phyloP scores from a whole-genome alignment of 768 basidiomycete species.

The Hygrophoropsis aurantiaca region DNA sequence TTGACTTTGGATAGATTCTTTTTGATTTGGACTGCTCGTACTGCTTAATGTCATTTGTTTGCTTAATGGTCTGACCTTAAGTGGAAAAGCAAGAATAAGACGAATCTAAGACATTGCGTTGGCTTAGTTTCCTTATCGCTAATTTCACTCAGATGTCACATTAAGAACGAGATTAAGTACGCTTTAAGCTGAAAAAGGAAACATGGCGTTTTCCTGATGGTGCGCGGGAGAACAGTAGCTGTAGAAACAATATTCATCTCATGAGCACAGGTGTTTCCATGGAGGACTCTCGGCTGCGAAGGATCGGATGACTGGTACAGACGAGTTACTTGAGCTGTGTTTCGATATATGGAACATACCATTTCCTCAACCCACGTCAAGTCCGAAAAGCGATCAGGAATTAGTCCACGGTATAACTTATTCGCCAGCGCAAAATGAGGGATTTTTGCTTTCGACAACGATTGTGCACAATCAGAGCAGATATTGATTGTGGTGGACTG shows the following conservation, averaged over 20 bases:
- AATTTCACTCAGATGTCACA: background rate
- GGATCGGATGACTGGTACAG: constrained; percentile 25
- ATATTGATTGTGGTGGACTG: no score
- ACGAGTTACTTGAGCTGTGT: constrained; percentile 25
- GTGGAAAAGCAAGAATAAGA: background rate
- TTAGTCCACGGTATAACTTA: background rate
- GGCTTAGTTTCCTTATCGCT: background rate
- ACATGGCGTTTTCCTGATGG: constrained; percentile 5
- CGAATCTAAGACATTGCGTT: background rate
- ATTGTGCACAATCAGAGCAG: background rate
- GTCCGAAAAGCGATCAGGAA: background rate
- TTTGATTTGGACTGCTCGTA: background rate
- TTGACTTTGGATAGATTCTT: background rate
- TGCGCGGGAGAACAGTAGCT: constrained; percentile 21
- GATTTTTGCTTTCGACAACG: background rate
- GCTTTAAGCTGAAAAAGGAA: background rate
- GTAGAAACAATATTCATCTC: constrained; percentile 32
- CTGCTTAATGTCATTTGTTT: background rate
- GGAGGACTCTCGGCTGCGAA: constrained; percentile 20
- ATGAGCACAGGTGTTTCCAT: constrained; percentile 37
- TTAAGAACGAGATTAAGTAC: background rate
- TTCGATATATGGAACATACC: constrained; percentile 25
- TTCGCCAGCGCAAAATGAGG: background rate
- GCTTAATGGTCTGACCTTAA: background rate
- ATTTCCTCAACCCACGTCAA: constrained; percentile 31